Conservation (phyloP, 306 rosid genomes). For the Medicago lupulina region DNA sequence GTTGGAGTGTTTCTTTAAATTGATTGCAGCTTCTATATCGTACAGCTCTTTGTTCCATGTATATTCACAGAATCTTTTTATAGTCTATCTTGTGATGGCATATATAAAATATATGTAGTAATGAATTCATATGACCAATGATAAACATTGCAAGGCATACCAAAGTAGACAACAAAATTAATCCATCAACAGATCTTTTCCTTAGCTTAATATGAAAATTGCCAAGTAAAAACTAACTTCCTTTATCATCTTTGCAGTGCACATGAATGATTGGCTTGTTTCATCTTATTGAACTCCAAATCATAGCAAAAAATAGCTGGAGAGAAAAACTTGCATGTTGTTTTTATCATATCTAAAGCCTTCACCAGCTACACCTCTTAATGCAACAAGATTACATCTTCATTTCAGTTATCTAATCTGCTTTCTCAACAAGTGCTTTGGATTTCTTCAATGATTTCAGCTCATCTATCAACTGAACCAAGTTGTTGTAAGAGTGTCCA, state of each 20-base stretch:
- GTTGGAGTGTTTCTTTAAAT: too few species aligned
- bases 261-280: neutral
- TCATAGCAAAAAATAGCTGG: too few species aligned
- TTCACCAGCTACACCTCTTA: too few species aligned
- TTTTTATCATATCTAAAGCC: too few species aligned
- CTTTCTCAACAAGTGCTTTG: neutral
- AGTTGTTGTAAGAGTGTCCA: slow-evolving; percentile 27
- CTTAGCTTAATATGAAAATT: neutral
- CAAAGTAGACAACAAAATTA: neutral
- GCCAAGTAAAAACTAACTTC: neutral
- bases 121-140: neutral
- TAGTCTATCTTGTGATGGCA: neutral
- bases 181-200: neutral
- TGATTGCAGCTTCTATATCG: neutral
- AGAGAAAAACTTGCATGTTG: too few species aligned
- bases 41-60: neutral
- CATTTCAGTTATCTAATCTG: neutral
- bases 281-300: neutral
- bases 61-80: too few species aligned
- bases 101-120: neutral
- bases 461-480: slow-evolving; percentile 34
- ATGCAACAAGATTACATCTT: neutral
- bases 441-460: slow-evolving; percentile 35
- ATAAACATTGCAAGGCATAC: neutral
- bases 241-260: neutral